Evolutionary conservation across 176 grass and related monocot species (phyloP).

Genomic region (Hordeum marinum): DNA sequence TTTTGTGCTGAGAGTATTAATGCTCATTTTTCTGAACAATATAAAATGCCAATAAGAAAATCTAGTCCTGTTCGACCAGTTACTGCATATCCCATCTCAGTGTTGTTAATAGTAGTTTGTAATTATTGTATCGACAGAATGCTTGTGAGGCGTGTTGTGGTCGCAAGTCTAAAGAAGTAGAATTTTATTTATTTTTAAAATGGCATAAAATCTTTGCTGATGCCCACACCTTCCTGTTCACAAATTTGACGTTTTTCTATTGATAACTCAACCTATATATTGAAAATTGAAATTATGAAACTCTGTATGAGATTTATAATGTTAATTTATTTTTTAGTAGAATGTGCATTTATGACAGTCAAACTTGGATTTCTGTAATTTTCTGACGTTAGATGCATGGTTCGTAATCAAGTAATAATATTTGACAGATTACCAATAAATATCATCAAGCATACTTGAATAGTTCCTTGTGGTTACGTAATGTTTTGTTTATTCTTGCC

Average conservation of each 20-base stretch:
- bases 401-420: background rate
- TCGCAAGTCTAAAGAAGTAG: conserved; percentile 27
- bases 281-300: conserved; percentile 1
- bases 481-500: background rate
- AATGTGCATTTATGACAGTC: background rate
- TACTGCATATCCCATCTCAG: background rate
- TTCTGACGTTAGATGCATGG: background rate
- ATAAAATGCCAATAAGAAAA: background rate
- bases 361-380: background rate
- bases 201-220: conserved; percentile 12
- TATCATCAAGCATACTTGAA: background rate
- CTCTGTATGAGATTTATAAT: background rate
- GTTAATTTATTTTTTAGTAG: background rate
- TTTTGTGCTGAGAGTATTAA: background rate
- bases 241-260: background rate
- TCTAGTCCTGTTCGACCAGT: background rate
- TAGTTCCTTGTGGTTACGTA: background rate
- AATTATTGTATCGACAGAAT: background rate
- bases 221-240: conserved; percentile 4
- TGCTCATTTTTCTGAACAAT: background rate
- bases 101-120: background rate
- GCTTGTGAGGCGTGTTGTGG: conserved; percentile 25
- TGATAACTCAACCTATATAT: background rate
- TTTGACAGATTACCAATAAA: background rate
- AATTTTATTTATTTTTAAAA: conserved; percentile 16